Conservation (phyloP, 1,284 basidiomycete genomes). For the Laetiporus sulphureus region DNA sequence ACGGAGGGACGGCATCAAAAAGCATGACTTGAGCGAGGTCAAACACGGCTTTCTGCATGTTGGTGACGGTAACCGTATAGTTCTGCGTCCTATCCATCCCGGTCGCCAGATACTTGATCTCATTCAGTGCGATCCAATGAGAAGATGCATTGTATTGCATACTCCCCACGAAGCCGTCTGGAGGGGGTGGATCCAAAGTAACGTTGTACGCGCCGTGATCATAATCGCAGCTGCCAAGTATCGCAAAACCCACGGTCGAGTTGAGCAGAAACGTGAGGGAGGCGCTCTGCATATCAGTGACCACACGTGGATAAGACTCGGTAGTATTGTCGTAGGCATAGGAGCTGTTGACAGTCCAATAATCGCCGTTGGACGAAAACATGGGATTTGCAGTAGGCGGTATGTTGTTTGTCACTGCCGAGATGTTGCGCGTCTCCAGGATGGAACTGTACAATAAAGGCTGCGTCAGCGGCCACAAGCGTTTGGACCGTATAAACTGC, state of each 20-base stretch:
- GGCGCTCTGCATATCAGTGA: neutral
- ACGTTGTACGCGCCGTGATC: constrained; percentile 1
- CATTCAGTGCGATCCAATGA: neutral
- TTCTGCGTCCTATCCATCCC: neutral
- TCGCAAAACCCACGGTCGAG: neutral
- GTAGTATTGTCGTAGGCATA: neutral
- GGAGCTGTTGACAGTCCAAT: neutral
- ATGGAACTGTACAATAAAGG: neutral
- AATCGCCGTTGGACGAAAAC: neutral
- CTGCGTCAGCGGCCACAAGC: neutral
- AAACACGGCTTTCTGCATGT: neutral
- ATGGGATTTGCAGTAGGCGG: neutral
- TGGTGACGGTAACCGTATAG: constrained; percentile 1
- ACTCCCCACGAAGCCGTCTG: neutral
- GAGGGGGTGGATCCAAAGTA: neutral
- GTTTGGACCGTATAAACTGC: too few species aligned
- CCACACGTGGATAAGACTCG: neutral
- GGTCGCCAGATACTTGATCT: constrained; percentile 2
- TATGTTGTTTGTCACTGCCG: neutral
- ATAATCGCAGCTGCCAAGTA: neutral
- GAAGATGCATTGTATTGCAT: constrained; percentile 2
- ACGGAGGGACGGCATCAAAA: neutral
- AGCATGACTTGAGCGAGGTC: constrained; percentile 1
- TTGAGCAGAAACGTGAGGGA: neutral
- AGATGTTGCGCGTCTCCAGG: neutral